A percentile compares a stretch with the other conserved stretches of the same genome.
phyloP scores from a whole-genome alignment of 2,329 filamentous ascomycete species.

The Alternaria metachromatica region DNA sequence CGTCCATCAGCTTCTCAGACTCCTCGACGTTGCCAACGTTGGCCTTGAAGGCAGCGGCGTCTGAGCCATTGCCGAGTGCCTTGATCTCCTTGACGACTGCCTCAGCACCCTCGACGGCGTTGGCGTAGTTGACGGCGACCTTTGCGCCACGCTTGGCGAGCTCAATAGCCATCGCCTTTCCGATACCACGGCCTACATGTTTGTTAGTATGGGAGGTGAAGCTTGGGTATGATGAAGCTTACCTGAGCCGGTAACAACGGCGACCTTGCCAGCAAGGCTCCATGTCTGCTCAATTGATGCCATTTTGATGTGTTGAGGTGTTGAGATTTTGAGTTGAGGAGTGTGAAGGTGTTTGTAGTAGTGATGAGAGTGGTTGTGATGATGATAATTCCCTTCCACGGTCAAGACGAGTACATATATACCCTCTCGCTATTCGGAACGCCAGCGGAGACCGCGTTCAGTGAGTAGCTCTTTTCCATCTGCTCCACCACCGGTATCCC shows the following conservation, averaged over 20 bases:
- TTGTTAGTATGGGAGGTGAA: slow-evolving; percentile 23
- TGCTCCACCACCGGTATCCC: slow-evolving; percentile 27
- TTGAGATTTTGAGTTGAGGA: slow-evolving; percentile 7
- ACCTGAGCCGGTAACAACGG: slow-evolving; percentile 61
- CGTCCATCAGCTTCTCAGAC: slow-evolving; percentile 68
- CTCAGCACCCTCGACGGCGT: slow-evolving; percentile 68
- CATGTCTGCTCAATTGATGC: slow-evolving; percentile 53
- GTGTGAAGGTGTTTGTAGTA: slow-evolving; percentile 12
- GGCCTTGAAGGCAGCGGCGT: slow-evolving; percentile 70
- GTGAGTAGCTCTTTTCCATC: slow-evolving; percentile 30
- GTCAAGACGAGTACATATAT: slow-evolving; percentile 39
- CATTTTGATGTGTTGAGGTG: slow-evolving; percentile 42
- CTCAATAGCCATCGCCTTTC: slow-evolving; percentile 70
- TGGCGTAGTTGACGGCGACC: slow-evolving; percentile 72
- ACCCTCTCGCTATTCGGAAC: slow-evolving; percentile 38
- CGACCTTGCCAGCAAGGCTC: slow-evolving; percentile 62
- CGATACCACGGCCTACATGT: slow-evolving; percentile 66
- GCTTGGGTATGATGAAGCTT: slow-evolving; percentile 21
- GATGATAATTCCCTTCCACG: slow-evolving; percentile 27
- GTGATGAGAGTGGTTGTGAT: slow-evolving; percentile 22
- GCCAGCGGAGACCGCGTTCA: slow-evolving; percentile 38
- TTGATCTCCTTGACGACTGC: slow-evolving; percentile 71
- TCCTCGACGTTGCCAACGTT: slow-evolving; percentile 70
- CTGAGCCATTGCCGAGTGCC: slow-evolving; percentile 63
- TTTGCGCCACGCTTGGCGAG: slow-evolving; percentile 70